Base-by-base conservation (phyloP, 163 green algal genomes). In the Coccomyxa subellipsoidea region DNA sequence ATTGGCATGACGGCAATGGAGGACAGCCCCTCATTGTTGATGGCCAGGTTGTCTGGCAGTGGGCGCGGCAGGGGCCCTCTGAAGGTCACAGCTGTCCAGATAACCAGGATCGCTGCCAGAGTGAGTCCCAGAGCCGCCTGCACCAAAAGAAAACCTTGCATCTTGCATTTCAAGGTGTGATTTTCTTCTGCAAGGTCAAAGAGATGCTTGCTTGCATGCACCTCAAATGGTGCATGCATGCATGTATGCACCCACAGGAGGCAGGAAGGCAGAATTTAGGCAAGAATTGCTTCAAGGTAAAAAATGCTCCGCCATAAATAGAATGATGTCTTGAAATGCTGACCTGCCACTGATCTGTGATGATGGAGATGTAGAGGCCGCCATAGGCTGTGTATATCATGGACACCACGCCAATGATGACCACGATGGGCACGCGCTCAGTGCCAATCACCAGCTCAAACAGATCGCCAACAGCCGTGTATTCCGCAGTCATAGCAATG, bases 1-100 rank as follows among this genome's bases (percentile, higher is more conserved):
- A 90, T 89, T 75, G 92, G 92, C 92, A 97, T 93, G 31, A 87
- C 85, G 32, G 90, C 90, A 78, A 96, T 93, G 78, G 90, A 86
- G 7, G 87, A 87, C 76, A 91, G 92, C 76, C 93, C 92, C 8
- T 37, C 38, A 23, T 84, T 84, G 34, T 87, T 89, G 78, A 79
- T 69, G 0, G 73, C 76, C 15, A 91, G 72, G 18, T 87, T 80
- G 70, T 53, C 39, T 37, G 84, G 82, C 37, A 89, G 79, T 25
- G 84, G 86, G 31, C 37, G 77, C 38, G 77, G 80, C 80, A 92
- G 83, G 0, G 79, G 54, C 39, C 77, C 31, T 38, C 86, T 81
- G 81, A 95, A 95, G 32, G 85, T 92, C 40, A 84, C 87, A 0
- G 85, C 90, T 72, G 93, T 85, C 80, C 85, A 96, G 54, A 94